Conservation (phyloP, 129 eudicot genomes). For the Ambrosia trifida region DNA sequence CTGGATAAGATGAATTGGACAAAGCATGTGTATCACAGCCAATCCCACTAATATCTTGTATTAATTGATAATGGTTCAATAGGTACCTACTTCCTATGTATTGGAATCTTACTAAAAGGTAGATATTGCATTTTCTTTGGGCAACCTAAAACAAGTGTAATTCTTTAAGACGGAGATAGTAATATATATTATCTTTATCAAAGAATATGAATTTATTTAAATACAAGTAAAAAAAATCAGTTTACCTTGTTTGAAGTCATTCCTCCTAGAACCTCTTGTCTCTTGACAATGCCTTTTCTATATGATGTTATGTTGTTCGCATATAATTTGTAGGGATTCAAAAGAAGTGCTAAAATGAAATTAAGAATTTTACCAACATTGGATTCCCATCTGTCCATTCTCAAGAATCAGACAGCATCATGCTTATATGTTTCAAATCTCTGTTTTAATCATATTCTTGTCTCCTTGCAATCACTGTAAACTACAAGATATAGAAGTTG, state of each 20-base stretch:
- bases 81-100: background rate
- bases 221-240: background rate
- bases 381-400: background rate
- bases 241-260: background rate
- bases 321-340: background rate
- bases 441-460: background rate
- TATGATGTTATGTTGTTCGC: background rate
- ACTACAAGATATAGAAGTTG: background rate
- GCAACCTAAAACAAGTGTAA: background rate
- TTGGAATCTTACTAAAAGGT: background rate
- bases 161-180: background rate
- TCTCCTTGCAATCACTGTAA: background rate
- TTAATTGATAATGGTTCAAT: background rate
- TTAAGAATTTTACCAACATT: background rate
- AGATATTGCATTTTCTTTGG: background rate
- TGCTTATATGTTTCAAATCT: background rate
- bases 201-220: slow-evolving; percentile 10
- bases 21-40: background rate
- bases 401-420: background rate
- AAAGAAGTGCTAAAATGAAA: background rate
- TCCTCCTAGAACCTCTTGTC: background rate
- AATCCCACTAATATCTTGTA: background rate
- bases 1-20: background rate
- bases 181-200: background rate
- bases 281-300: background rate